Evolutionary conservation across 352 stramenopile species (phyloP).

Genomic region (Phytophthora ramorum): DNA sequence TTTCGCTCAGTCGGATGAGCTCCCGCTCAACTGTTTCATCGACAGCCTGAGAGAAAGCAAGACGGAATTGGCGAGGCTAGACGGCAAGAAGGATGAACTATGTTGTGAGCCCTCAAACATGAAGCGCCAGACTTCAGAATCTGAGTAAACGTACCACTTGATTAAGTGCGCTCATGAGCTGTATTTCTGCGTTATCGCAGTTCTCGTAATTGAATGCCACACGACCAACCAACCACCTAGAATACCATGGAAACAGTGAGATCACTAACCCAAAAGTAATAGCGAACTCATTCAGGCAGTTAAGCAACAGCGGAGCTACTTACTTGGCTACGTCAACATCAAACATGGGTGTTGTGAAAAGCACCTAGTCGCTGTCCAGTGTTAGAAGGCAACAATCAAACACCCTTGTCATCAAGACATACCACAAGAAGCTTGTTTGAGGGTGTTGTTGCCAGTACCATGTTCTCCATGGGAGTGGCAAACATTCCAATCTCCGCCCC

Average conservation of each 20-base stretch:
- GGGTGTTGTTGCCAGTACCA: constrained; percentile 48
- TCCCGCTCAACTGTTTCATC: constrained; percentile 47
- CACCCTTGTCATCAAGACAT: not conserved
- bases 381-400: not conserved
- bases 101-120: too few relatives aligned
- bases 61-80: constrained; percentile 46
- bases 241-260: not conserved
- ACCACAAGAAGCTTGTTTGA: constrained; percentile 51
- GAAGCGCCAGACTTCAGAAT: too few relatives aligned
- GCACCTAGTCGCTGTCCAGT: constrained; percentile 26
- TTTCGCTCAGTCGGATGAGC: constrained; percentile 26
- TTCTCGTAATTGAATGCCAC: constrained; percentile 62
- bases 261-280: not conserved
- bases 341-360: constrained; percentile 48
- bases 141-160: constrained; percentile 37
- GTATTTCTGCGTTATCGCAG: constrained; percentile 31
- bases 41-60: constrained; percentile 42
- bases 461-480: constrained; percentile 50
- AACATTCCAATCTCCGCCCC: constrained; percentile 45
- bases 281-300: not conserved
- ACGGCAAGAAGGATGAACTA: not conserved
- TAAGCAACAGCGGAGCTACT: not conserved
- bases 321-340: constrained; percentile 43
- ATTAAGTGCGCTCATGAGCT: constrained; percentile 35
- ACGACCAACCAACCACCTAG: constrained; percentile 44